phyloP scores from a whole-genome alignment of 2,329 filamentous ascomycete species.

The Monilinia polystroma region DNA sequence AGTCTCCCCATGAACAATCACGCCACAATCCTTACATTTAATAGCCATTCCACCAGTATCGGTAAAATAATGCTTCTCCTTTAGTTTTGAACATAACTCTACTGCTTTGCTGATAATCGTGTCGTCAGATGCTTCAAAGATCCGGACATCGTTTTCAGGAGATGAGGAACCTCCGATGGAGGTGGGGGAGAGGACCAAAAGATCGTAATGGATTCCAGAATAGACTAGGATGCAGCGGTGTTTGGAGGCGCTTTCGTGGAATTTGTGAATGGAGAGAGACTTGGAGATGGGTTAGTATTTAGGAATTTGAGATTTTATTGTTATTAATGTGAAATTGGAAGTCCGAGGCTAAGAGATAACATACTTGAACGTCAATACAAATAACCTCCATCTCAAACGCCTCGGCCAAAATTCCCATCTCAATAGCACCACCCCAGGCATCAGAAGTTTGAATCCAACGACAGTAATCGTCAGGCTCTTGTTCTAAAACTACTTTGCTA shows the following conservation, averaged over 20 bases:
- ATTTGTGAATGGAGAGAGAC: constrained; percentile 65
- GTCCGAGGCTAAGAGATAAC: neutral
- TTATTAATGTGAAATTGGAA: neutral
- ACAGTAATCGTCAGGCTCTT: constrained; percentile 71
- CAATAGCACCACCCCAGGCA: constrained; percentile 89
- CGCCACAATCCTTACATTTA: constrained; percentile 71
- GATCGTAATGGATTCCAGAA: constrained; percentile 91
- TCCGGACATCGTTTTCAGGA: constrained; percentile 61
- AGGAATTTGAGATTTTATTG: neutral
- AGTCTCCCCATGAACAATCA: constrained; percentile 65
- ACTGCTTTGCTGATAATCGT: constrained; percentile 70
- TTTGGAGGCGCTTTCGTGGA: constrained; percentile 59
- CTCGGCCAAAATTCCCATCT: constrained; percentile 79
- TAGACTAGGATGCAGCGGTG: constrained; percentile 77
- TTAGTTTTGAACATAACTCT: constrained; percentile 64
- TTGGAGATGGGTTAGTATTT: constrained; percentile 40
- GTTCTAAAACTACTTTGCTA: constrained; percentile 72
- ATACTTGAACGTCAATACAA: constrained; percentile 72
- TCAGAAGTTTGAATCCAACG: constrained; percentile 76
- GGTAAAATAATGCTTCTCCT: constrained; percentile 78
- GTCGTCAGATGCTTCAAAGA: constrained; percentile 55
- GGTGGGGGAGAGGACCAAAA: constrained; percentile 69
- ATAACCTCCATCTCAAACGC: constrained; percentile 85
- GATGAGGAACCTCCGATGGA: constrained; percentile 46
- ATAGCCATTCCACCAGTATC: constrained; percentile 80